These are phyloP conservation scores for Solanum sparsipilum DNA, from an alignment of 257 asterid genomes.

Conservation along the genomic window DNA sequence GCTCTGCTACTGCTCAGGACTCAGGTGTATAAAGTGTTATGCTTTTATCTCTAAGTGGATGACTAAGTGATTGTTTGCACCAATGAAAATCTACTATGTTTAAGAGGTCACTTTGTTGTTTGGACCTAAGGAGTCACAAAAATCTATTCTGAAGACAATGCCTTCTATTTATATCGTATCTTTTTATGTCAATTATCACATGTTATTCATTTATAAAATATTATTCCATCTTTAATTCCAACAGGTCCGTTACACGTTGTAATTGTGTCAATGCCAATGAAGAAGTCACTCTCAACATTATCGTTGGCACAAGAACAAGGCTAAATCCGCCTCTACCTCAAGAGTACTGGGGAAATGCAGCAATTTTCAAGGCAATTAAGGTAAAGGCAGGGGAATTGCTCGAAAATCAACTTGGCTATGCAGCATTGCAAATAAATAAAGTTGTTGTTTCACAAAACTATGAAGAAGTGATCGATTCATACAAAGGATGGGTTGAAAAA, in stretches of 20 bases:
- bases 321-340: slow-evolving; percentile 14
- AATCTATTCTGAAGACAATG: too few relatives aligned
- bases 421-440: not conserved
- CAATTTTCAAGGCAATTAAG: not conserved
- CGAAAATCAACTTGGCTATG: not conserved
- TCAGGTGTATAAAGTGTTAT: too few relatives aligned
- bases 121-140: too few relatives aligned
- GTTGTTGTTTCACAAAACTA: not conserved
- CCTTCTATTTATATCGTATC: too few relatives aligned
- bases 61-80: too few relatives aligned
- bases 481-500: not conserved
- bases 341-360: slow-evolving; percentile 32
- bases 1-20: too few relatives aligned
- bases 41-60: too few relatives aligned
- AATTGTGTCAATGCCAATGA: not conserved
- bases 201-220: too few relatives aligned
- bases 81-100: too few relatives aligned
- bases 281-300: not conserved
- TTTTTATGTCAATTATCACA: too few relatives aligned
- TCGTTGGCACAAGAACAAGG: slow-evolving; percentile 20
- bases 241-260: not conserved
- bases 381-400: not conserved
- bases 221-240: not conserved
- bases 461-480: not conserved
- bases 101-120: too few relatives aligned